Percentiles rank a stretch among this genome's conserved stretches.
phyloP scores from a whole-genome alignment of 306 rosid species.

The Amphicarpaea edgeworthii region DNA sequence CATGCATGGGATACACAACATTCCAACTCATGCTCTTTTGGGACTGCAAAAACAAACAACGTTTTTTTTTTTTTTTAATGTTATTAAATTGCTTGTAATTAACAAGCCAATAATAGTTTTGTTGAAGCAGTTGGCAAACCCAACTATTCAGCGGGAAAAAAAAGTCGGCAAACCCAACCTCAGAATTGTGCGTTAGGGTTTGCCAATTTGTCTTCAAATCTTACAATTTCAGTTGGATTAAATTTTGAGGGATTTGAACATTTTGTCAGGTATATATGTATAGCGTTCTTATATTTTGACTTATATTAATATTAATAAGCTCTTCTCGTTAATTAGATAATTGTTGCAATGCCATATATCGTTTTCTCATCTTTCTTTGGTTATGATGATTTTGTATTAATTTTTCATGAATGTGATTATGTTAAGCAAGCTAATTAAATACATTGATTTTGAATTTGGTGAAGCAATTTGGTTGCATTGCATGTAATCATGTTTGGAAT shows the following conservation, averaged over 20 bases:
- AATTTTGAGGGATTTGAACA: conserved; percentile 27
- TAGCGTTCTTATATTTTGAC: background rate
- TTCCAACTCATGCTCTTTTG: conserved; percentile 6
- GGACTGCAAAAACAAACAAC: background rate
- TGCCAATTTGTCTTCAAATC: background rate
- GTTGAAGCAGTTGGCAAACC: conserved; percentile 39
- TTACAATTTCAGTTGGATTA: background rate
- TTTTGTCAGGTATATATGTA: conserved; percentile 24
- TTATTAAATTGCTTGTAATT: background rate
- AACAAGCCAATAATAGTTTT: conserved; percentile 28
- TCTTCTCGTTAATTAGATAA: background rate
- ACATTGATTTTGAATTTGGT: conserved; percentile 15
- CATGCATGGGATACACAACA: no score
- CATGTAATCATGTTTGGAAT: background rate
- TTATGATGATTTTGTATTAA: conserved; percentile 4
- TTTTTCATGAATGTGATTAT: background rate
- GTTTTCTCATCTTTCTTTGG: background rate
- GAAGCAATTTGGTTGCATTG: conserved; percentile 17
- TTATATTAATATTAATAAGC: background rate
- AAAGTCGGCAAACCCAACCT: conserved; percentile 33
- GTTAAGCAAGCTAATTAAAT: background rate
- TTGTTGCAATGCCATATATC: background rate
- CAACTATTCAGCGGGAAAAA: no score
- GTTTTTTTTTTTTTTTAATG: background rate
- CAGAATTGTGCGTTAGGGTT: conserved; percentile 8